phyloP scores from a whole-genome alignment of 2,329 filamentous ascomycete species.

The Aureobasidium sp. region DNA sequence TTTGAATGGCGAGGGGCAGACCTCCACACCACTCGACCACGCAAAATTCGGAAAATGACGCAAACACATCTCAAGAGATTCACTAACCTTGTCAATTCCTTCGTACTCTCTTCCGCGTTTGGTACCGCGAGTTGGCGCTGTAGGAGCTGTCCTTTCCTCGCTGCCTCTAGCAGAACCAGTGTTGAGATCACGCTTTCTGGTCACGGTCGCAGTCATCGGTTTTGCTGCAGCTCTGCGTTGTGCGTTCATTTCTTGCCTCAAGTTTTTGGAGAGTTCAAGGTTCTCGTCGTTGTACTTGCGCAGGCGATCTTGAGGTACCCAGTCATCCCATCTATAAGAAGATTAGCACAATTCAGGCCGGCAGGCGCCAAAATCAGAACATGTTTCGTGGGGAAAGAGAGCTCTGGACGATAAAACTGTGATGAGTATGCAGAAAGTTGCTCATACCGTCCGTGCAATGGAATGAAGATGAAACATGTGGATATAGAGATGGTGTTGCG shows the following conservation, averaged over 20 bases:
- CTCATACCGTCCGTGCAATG: background rate
- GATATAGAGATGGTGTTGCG: background rate
- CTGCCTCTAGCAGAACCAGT: conserved; percentile 55
- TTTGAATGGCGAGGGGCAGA: background rate
- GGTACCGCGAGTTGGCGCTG: conserved; percentile 56
- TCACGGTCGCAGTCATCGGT: conserved; percentile 29
- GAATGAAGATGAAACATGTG: background rate
- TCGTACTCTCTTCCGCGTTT: conserved; percentile 73
- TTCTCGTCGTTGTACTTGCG: conserved; percentile 94
- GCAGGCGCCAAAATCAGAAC: background rate
- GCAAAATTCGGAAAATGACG: background rate
- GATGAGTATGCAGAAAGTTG: background rate
- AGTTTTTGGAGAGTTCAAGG: conserved; percentile 71
- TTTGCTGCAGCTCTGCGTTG: conserved; percentile 43
- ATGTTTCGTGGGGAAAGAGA: background rate
- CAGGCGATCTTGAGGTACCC: conserved; percentile 88
- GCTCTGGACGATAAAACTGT: background rate
- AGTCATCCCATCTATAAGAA: conserved; percentile 77
- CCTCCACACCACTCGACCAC: conserved; percentile 4
- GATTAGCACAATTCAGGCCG: conserved; percentile 13
- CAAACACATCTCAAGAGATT: background rate
- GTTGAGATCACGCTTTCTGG: conserved; percentile 51
- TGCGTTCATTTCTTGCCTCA: conserved; percentile 59
- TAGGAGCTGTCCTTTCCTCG: conserved; percentile 63
- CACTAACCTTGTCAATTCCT: conserved; percentile 60